Conservation (phyloP, 2,329 filamentous ascomycete genomes). For the Cladophialophora exuberans region DNA sequence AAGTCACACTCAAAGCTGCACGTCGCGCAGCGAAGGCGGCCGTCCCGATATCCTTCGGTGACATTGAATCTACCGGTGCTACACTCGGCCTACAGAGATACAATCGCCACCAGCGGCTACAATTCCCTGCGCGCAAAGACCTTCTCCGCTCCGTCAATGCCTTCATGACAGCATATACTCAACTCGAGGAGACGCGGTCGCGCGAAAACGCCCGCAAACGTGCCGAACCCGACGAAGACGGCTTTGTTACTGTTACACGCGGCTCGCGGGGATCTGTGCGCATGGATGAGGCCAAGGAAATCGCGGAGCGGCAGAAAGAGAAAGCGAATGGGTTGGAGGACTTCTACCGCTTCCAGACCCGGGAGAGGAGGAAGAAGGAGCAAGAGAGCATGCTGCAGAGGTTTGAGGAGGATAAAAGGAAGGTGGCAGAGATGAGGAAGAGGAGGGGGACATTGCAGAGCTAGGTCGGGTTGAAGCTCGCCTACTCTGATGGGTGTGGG, state of each 20-base stretch:
- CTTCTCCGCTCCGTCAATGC: slow-evolving; percentile 78
- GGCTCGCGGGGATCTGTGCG: slow-evolving; percentile 75
- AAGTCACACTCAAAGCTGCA: slow-evolving; percentile 75
- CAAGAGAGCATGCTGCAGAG: slow-evolving; percentile 69
- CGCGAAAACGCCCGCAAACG: slow-evolving; percentile 64
- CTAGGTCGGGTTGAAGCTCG: no score
- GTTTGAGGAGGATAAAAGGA: slow-evolving; percentile 77
- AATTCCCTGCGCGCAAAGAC: slow-evolving; percentile 67
- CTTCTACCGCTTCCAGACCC: slow-evolving; percentile 83
- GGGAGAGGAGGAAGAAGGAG: slow-evolving; percentile 77
- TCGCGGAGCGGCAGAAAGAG: slow-evolving; percentile 62
- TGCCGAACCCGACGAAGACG: slow-evolving; percentile 88
- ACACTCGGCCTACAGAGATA: slow-evolving; percentile 57
- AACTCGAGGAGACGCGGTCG: slow-evolving; percentile 69
- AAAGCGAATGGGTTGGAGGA: slow-evolving; percentile 67
- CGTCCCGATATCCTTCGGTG: slow-evolving; percentile 68
- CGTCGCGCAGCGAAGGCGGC: slow-evolving; percentile 63
- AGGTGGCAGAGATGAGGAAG: slow-evolving; percentile 70
- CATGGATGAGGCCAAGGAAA: slow-evolving; percentile 68
- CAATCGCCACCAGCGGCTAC: slow-evolving; percentile 70
- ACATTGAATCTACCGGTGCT: slow-evolving; percentile 62
- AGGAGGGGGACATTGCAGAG: slow-evolving; percentile 63
- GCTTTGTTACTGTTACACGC: slow-evolving; percentile 87
- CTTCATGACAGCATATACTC: slow-evolving; percentile 78
- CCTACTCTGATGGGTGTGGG: no score